Percentiles rank a stretch among this genome's conserved stretches.
Conservation (phyloP, 768 basidiomycete species). For the Rhodotorula graminis region DNA sequence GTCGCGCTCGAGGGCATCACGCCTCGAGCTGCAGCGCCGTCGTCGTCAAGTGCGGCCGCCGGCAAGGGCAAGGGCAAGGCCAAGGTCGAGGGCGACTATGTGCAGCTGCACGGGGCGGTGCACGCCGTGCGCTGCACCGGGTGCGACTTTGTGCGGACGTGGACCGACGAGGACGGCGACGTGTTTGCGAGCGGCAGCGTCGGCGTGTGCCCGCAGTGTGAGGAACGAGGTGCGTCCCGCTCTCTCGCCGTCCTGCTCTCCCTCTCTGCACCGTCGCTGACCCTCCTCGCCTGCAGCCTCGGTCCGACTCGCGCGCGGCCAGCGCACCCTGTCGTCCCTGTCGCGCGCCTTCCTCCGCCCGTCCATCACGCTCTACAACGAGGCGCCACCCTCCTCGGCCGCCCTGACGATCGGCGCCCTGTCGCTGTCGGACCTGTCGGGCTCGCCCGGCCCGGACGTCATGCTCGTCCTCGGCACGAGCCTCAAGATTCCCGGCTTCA, state of each 20-base stretch:
- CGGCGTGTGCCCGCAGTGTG: constrained; percentile 83
- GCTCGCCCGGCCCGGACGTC: constrained; percentile 72
- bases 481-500: constrained; percentile 85
- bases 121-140: constrained; percentile 80
- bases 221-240: constrained; percentile 65
- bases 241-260: constrained; percentile 19
- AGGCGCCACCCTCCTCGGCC: constrained; percentile 66
- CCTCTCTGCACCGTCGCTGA: too few relatives aligned
- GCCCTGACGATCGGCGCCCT: constrained; percentile 68
- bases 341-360: constrained; percentile 71
- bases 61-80: constrained; percentile 48
- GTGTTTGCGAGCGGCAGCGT: constrained; percentile 66
- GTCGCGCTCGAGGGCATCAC: constrained; percentile 25
- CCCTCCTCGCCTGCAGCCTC: constrained; percentile 54
- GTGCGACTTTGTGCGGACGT: constrained; percentile 75
- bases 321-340: constrained; percentile 59
- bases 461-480: constrained; percentile 96
- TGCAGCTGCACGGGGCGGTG: constrained; percentile 92
- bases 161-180: constrained; percentile 58
- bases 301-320: constrained; percentile 70
- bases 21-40: constrained; percentile 5
- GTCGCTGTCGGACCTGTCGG: constrained; percentile 64
- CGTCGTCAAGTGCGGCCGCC: not conserved
- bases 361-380: constrained; percentile 90
- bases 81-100: constrained; percentile 68